Conservation (phyloP, 108 stramenopile genomes). For the Fragilariopsis cylindrus region DNA sequence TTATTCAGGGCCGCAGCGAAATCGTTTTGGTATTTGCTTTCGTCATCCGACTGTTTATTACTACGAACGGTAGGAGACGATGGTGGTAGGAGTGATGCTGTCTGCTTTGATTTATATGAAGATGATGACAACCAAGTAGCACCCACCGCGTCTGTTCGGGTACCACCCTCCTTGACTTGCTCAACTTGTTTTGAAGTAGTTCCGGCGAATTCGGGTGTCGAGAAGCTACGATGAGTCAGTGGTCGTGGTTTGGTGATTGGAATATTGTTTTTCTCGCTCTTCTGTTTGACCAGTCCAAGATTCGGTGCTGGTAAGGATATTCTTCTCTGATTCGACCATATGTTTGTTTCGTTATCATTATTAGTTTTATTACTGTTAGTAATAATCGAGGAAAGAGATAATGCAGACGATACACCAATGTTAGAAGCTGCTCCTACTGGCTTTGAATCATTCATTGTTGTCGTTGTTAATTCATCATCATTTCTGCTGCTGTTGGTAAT, state of each 20-base stretch:
- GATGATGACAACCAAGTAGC: too few species aligned
- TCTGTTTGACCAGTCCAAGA: neutral
- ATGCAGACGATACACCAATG: too few species aligned
- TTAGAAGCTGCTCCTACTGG: too few species aligned
- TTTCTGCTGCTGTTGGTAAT: too few species aligned
- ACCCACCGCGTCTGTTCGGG: too few species aligned
- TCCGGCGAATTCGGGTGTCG: neutral
- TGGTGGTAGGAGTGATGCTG: too few species aligned
- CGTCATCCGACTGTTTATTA: too few species aligned
- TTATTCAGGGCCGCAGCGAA: neutral
- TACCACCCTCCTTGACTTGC: too few species aligned
- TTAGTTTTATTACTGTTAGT: neutral
- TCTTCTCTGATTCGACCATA: neutral
- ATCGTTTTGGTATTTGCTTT: conserved; percentile 1
- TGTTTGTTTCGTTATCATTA: neutral
- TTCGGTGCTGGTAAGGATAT: neutral
- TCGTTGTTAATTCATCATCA: neutral
- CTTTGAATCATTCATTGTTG: neutral
- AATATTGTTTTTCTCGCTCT: neutral
- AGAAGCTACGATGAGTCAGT: neutral
- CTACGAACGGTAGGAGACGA: too few species aligned
- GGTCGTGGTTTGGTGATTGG: neutral
- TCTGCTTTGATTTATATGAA: too few species aligned
- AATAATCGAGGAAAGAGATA: neutral
- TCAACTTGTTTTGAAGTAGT: neutral